A percentile compares a stretch with the other conserved stretches of the same genome.
Conservation (phyloP, 805 yeast species). For the Ogataea degrootiae region DNA sequence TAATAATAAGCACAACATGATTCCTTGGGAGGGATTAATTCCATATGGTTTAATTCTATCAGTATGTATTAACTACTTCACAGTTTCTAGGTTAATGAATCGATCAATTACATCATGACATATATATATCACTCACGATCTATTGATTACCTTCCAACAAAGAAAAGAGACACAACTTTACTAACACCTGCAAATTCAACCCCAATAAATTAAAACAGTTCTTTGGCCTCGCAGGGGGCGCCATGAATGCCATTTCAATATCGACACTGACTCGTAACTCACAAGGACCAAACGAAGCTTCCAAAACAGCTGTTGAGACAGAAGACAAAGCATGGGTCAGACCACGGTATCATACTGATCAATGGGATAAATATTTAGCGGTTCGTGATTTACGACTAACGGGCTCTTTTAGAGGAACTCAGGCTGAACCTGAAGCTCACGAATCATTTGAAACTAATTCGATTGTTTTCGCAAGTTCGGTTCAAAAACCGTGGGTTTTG, state of each 20-base stretch:
- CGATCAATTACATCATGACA: too few relatives aligned
- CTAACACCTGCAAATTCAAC: background rate
- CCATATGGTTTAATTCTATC: conserved; percentile 57
- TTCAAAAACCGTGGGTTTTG: conserved; percentile 33
- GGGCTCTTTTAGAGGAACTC: conserved; percentile 67
- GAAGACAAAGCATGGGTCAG: conserved; percentile 46
- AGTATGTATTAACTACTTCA: conserved; percentile 28
- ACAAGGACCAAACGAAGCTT: conserved; percentile 33
- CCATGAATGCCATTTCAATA: conserved; percentile 31
- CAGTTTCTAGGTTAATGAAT: background rate
- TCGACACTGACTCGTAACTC: conserved; percentile 28
- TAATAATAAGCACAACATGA: conserved; percentile 32
- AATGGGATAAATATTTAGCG: conserved; percentile 52
- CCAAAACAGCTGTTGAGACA: conserved; percentile 34
- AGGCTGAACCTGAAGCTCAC: conserved; percentile 63
- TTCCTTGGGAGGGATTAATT: conserved; percentile 65
- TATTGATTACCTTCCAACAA: too few relatives aligned
- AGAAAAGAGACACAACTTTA: background rate
- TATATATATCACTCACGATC: too few relatives aligned
- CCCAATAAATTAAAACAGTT: conserved; percentile 23
- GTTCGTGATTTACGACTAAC: conserved; percentile 76
- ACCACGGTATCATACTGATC: conserved; percentile 49
- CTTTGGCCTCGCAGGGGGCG: conserved; percentile 51
- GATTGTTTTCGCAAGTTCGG: conserved; percentile 30
- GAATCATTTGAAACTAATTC: conserved; percentile 74